Conservation (phyloP, 164 flowering plant species). For the Hamamelis virginiana region DNA sequence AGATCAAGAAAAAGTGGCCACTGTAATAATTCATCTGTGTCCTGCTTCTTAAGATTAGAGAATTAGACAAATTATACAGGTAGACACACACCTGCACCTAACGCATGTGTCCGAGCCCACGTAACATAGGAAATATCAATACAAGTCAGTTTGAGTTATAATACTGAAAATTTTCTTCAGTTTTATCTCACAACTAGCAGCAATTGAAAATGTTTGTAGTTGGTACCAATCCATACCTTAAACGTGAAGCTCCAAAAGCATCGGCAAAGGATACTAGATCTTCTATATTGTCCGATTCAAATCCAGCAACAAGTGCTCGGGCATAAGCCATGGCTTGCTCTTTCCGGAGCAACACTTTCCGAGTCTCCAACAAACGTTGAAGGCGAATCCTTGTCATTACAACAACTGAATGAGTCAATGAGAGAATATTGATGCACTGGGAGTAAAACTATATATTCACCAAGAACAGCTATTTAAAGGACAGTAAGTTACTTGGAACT, state of each 20-base stretch:
- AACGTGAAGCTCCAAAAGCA: constrained; percentile 66
- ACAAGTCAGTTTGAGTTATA: too few species aligned
- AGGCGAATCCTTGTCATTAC: constrained; percentile 48
- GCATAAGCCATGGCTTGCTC: constrained; percentile 78
- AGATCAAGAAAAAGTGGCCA: too few species aligned
- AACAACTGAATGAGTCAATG: constrained; percentile 7
- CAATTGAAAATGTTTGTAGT: not conserved
- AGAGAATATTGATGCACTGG: not conserved
- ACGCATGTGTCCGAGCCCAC: too few species aligned
- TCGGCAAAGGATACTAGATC: constrained; percentile 58
- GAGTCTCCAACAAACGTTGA: constrained; percentile 51
- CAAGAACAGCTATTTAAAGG: not conserved
- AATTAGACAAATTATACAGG: not conserved
- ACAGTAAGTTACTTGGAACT: constrained; percentile 48
- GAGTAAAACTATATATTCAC: not conserved
- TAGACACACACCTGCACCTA: not conserved
- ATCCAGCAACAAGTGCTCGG: constrained; percentile 62
- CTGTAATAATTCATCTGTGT: not conserved
- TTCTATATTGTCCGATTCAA: constrained; percentile 44
- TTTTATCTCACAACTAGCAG: not conserved
- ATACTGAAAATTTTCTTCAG: not conserved
- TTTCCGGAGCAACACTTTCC: constrained; percentile 53
- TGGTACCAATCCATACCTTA: constrained; percentile 38
- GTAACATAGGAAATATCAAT: too few species aligned
- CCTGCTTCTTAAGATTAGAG: not conserved